These are phyloP conservation scores for California macrophylla DNA, from an alignment of 441 rosid genomes.

Conservation along the genomic window DNA sequence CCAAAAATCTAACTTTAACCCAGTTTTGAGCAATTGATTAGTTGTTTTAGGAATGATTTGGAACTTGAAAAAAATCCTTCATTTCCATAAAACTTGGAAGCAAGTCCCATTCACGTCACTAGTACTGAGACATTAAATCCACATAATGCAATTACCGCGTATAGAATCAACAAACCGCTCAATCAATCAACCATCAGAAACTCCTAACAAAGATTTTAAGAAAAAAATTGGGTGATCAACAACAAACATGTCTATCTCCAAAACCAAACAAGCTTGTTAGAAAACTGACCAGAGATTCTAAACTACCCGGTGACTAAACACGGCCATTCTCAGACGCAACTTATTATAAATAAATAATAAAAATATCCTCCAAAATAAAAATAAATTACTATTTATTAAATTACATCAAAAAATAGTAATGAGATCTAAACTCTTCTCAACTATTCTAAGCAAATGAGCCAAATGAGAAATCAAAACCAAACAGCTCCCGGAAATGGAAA, in stretches of 20 bases:
- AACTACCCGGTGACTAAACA: slow-evolving; percentile 4
- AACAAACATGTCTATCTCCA: not conserved
- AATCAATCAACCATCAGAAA: slow-evolving; percentile 2
- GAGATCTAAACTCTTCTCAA: not conserved
- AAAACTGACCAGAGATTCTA: not conserved
- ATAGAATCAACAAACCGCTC: slow-evolving; percentile 9
- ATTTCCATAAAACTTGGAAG: slow-evolving; percentile 5
- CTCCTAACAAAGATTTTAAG: not conserved
- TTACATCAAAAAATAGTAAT: not conserved
- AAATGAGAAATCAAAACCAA: not conserved
- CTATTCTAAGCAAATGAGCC: not conserved
- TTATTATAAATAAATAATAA: too few relatives aligned
- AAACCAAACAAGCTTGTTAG: slow-evolving; percentile 6
- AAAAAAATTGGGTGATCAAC: not conserved
- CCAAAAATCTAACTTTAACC: slow-evolving; percentile 2
- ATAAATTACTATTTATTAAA: too few relatives aligned
- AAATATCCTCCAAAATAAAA: not conserved
- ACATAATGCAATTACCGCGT: not conserved
- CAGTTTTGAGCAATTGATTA: slow-evolving; percentile 3
- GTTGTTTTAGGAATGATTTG: not conserved
- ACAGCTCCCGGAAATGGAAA: not conserved
- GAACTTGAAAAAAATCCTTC: not conserved
- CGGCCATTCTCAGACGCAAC: slow-evolving; percentile 7
- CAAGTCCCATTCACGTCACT: slow-evolving; percentile 4
- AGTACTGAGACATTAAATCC: not conserved